Evolutionary conservation across 1,284 basidiomycete genomes (phyloP).

Genomic region (Boletellus sp.): DNA sequence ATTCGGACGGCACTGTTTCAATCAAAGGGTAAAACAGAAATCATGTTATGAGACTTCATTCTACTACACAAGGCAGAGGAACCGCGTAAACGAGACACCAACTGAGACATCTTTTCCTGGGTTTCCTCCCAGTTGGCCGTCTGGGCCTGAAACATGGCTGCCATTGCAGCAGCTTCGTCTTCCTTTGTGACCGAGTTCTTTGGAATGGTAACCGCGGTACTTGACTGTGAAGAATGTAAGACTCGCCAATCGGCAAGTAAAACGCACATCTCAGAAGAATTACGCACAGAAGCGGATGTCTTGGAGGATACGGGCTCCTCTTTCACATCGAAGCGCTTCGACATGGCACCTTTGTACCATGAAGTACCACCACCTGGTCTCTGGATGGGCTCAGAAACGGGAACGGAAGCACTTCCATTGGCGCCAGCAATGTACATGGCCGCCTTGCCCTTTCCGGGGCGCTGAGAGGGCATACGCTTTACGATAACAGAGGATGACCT

Average conservation of each 20-base stretch:
- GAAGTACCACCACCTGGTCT: slow-evolving; percentile 36
- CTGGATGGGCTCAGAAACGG: slow-evolving; percentile 45
- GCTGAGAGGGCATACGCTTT: slow-evolving; percentile 81
- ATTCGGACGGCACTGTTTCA: slow-evolving; percentile 67
- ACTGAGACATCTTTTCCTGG: slow-evolving; percentile 97
- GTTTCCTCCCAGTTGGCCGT: slow-evolving; percentile 93
- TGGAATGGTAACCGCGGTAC: slow-evolving; percentile 19
- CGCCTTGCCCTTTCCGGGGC: slow-evolving; percentile 90
- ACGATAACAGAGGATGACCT: slow-evolving; percentile 93
- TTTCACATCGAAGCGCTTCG: slow-evolving; percentile 87
- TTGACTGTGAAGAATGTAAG: slow-evolving; percentile 29
- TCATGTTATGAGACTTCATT: slow-evolving; percentile 58
- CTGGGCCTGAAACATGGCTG: slow-evolving; percentile 92
- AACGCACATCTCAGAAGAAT: slow-evolving; percentile 7
- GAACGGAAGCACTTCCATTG: slow-evolving; percentile 41
- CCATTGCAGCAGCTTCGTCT: slow-evolving; percentile 86
- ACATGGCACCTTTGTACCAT: slow-evolving; percentile 75
- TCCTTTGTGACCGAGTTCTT: slow-evolving; percentile 51
- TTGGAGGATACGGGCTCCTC: slow-evolving; percentile 49
- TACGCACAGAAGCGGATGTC: slow-evolving; percentile 33
- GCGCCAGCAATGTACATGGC: slow-evolving; percentile 77
- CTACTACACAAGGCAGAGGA: slow-evolving; percentile 60
- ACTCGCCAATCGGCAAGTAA: slow-evolving; percentile 18
- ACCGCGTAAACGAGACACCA: slow-evolving; percentile 59
- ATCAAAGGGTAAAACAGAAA: slow-evolving; percentile 38